These are phyloP conservation scores for Eleusine indica DNA, from an alignment of 176 grass and related monocot species.

Conservation along the genomic window DNA sequence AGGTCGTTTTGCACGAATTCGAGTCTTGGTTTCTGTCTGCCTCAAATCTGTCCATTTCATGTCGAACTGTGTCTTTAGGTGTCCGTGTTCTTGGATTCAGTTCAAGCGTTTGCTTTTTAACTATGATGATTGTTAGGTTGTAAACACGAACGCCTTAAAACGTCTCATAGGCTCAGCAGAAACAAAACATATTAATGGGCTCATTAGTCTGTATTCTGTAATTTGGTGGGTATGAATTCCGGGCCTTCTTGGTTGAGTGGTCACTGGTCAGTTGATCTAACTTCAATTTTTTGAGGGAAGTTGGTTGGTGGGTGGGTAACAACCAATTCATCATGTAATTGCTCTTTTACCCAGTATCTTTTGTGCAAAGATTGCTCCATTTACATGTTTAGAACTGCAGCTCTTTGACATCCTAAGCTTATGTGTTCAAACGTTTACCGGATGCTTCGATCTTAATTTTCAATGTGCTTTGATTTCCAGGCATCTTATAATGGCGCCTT, in stretches of 20 bases:
- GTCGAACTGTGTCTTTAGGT: not conserved
- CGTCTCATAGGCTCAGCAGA: not conserved
- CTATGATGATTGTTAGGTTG: not conserved
- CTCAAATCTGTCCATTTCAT: not conserved
- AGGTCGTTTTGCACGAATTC: not conserved
- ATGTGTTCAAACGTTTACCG: not conserved
- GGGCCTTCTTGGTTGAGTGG: not conserved
- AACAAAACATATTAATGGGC: not conserved
- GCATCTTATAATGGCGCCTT: not conserved
- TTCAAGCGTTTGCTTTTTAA: not conserved
- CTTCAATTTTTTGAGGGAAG: too few species aligned
- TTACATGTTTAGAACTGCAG: not conserved
- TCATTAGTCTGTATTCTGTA: not conserved
- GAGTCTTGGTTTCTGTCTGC: not conserved
- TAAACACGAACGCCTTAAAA: not conserved
- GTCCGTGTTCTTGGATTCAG: not conserved
- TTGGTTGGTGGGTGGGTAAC: too few species aligned
- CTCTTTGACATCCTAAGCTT: not conserved
- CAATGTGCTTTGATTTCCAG: conserved; percentile 2
- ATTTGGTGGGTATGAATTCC: conserved; percentile 25
- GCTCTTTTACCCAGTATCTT: not conserved
- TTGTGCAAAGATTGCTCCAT: not conserved
- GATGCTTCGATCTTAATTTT: not conserved
- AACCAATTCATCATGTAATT: not conserved
- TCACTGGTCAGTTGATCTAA: too few species aligned